Conservation (phyloP, 1,139 yeast genomes). For the Yamadazyma diospyri region DNA sequence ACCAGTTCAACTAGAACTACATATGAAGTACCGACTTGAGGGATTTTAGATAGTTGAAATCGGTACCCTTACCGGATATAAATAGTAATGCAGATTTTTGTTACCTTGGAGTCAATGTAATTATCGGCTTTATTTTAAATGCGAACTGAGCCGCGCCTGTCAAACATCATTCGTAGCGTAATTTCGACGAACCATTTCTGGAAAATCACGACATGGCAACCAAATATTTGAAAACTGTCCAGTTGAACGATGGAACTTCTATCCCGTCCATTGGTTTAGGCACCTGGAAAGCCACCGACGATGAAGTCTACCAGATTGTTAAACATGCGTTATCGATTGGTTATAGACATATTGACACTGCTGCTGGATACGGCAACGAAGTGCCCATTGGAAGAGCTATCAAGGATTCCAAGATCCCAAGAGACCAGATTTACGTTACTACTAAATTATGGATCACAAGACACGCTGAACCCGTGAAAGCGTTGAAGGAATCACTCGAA, state of each 20-base stretch:
- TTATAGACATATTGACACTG: slow-evolving; percentile 78
- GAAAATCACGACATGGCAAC: too few relatives aligned
- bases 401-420: slow-evolving; percentile 61
- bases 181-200: too few relatives aligned
- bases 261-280: slow-evolving; percentile 77
- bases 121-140: too few relatives aligned
- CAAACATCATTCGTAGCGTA: too few relatives aligned
- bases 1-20: slow-evolving; percentile 8
- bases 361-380: slow-evolving; percentile 66
- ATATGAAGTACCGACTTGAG: too few relatives aligned
- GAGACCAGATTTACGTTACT: slow-evolving; percentile 72
- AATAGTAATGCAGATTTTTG: too few relatives aligned
- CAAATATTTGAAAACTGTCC: slow-evolving; percentile 16
- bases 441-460: slow-evolving; percentile 76
- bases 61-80: too few relatives aligned
- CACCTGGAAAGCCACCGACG: slow-evolving; percentile 67
- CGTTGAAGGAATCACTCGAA: slow-evolving; percentile 59
- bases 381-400: slow-evolving; percentile 64
- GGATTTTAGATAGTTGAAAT: too few relatives aligned
- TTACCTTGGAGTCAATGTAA: too few relatives aligned
- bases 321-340: slow-evolving; percentile 61
- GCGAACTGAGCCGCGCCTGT: too few relatives aligned
- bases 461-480: slow-evolving; percentile 56
- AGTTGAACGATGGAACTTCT: slow-evolving; percentile 54
- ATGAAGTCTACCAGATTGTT: slow-evolving; percentile 60